Base-by-base conservation (phyloP, 176 grass and related monocot species). In the Musa beccarii region DNA sequence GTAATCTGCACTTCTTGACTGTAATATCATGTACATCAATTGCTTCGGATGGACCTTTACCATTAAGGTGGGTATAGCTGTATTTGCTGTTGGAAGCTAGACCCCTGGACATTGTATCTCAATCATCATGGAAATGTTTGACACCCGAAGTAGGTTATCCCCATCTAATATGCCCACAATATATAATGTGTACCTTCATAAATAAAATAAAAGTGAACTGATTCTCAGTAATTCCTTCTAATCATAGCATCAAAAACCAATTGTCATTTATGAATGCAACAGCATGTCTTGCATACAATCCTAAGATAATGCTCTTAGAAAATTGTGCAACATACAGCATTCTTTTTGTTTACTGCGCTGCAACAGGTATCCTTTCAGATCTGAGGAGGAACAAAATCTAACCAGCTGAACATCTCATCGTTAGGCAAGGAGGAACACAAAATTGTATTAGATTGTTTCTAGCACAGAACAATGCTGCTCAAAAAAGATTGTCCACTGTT, bases 11-110 rank as follows among this genome's bases (percentile, higher is more conserved):
- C 84, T 52, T 91, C 71, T 87, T 89, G 5, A 84, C 52, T n/a
- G 76, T 73, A 11, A 97, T 70, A 20, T 85, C 82, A 78, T 97
- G 90, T 54, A 97, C 79, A 52, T 97, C 84, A 71, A 73, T 80
- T 79, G 55, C 20, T 70, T 53, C 62, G n/a, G 26, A 66, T 52
- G 52, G 57, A 12, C 65, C 77, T 77, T 82, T 82, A 69, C 51
- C 50, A 0, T 65, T 21, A 16, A 1, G 68, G 67, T 82, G 86
- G 25, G 9, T 51, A 71, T 89, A 92, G 51, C 55, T 78, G 81
- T 92, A 86, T 74, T 59, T 74, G 21, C 53, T 56, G 11, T 57
- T 20, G 59, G 9, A 74, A 59, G 16, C 6, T 56, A 11, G 53
- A 74, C 14, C 12, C 51, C 56, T 8, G 26, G 52, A 74, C 52